Evolutionary conservation across 2,329 filamentous ascomycete genomes (phyloP), one percentile per base, ranked within the genome.

Genomic region (Chaetomium sp.): DNA sequence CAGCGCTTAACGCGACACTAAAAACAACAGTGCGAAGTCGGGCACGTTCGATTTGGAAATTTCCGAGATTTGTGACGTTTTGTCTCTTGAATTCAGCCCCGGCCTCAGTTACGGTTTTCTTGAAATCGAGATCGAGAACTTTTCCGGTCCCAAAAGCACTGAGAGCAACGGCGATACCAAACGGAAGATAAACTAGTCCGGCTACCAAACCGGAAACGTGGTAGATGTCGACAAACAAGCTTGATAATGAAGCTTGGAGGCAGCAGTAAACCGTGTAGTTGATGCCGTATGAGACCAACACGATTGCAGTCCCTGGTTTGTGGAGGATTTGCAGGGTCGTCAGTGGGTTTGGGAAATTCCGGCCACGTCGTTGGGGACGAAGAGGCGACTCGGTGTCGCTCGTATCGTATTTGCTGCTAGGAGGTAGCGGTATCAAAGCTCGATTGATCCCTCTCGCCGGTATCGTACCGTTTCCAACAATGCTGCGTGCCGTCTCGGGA

Each of bases 251-350:
- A 12, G 49, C 49, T 14, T 51, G 49, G 2, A 51, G 32, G 8
- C 49, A 51, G 32, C 27, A 43, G 49, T 42, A 51, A n/a, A 51
- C 49, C 7, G 49, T 36, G 33, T 51, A 51, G 33, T 51, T 51
- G 7, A 44, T 51, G n/a, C 40, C 49, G 40, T 51, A 51, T 43
- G 40, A 12, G 1, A 51, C 27, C 12, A 51, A 8, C 5, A 51
- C 36, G 8, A 51, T 51, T 6, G 40, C 40, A 14, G 49, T 51
- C 8, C 49, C 33, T 2, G 49, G 40, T 3, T 10, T 43, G 3
- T 37, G 49, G 32, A 51, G 44, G 32, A 47, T 12, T 6, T 47
- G 34, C 5, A 47, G 12, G 11, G 44, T 34, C 10, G 44, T n/a
- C 12, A 47, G 33, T 4, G 44, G 44, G 19, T 47, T 47, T 10